Evolutionary conservation across 176 grass and related monocot genomes (phyloP), one percentile per base, ranked within the genome.

Genomic region (Eragrostis curvula): DNA sequence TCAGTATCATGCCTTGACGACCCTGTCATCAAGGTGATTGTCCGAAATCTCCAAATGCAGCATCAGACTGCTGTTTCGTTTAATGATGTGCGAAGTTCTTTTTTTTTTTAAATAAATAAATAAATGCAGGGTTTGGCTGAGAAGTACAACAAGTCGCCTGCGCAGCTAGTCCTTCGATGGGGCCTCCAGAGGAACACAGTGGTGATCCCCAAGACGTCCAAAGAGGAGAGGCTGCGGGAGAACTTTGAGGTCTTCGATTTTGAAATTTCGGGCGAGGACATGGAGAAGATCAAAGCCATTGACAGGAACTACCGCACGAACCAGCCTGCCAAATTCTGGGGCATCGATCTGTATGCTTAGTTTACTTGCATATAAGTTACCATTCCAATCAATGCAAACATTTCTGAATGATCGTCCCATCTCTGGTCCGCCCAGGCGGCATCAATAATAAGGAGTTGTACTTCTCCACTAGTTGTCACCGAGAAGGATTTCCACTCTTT

Each of bases 271-370:
- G 71, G 50, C 9, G 86, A 95, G 71, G 96, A 98, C 82, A 91
- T 95, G 82, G 92, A 98, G 30, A 91, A 88, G 88, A 91, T 98
- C 36, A 98, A 95, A 69, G 49, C 79, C 18, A 78, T 95, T 20
- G 90, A 98, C 32, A 79, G 92, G 48, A 95, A 84, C 12, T 86
- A 88, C 56, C 88, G 96, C 43, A 95, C 90, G 9, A 98, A 98
- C 68, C 90, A 98, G 83, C 96, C 92, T 16, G 96, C 90, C 25
- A 98, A 93, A 66, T 98, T 98, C 73, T 98, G 92, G 96, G 92
- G 96, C 42, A 86, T 95, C 41, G 79, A 95, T 70, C 88, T 98
- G 48, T 98, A 57, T 83, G 92, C 95, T 28, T 98, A 88, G 86
- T 57, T 57, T 58, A 24, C 3, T 75, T 17, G 73, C 7, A 9